phyloP scores from a whole-genome alignment of 495 filamentous ascomycete genomes.

The Tuber magnatum region DNA sequence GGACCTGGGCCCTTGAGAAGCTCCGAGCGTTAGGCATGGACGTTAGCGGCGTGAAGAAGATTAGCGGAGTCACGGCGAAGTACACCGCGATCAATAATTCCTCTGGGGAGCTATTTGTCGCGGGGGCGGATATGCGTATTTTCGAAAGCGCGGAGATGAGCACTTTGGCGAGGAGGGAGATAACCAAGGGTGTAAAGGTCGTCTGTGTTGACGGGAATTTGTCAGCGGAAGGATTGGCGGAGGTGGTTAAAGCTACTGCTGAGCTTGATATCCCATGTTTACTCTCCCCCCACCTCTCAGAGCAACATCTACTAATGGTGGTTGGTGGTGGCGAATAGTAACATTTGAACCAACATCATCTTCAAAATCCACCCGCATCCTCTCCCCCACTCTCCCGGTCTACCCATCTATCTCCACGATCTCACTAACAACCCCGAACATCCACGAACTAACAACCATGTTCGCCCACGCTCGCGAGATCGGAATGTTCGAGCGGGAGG shows the following conservation, averaged over 20 bases:
- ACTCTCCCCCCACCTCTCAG: not conserved
- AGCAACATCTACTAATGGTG: constrained; percentile 23
- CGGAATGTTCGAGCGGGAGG: constrained; percentile 57
- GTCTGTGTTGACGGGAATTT: constrained; percentile 37
- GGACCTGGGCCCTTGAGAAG: constrained; percentile 58
- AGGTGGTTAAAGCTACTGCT: constrained; percentile 10
- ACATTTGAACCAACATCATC: constrained; percentile 88
- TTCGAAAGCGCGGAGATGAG: constrained; percentile 51
- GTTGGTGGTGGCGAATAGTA: constrained; percentile 40
- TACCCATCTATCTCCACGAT: constrained; percentile 56
- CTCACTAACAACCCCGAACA: constrained; percentile 73
- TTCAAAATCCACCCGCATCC: constrained; percentile 65
- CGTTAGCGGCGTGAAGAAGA: constrained; percentile 54
- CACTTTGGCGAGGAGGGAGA: not conserved
- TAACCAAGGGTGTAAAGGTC: constrained; percentile 13
- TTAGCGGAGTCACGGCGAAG: constrained; percentile 66
- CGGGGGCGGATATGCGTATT: constrained; percentile 93
- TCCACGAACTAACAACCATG: constrained; percentile 70
- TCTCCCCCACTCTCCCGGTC: constrained; percentile 48
- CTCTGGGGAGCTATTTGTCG: constrained; percentile 70
- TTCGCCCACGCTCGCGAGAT: constrained; percentile 51
- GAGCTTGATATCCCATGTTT: constrained; percentile 11
- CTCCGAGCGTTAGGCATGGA: constrained; percentile 58
- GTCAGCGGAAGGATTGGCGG: constrained; percentile 7
- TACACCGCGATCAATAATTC: constrained; percentile 84